phyloP scores from a whole-genome alignment of 1,284 basidiomycete genomes.

The Sparassis latifolia region DNA sequence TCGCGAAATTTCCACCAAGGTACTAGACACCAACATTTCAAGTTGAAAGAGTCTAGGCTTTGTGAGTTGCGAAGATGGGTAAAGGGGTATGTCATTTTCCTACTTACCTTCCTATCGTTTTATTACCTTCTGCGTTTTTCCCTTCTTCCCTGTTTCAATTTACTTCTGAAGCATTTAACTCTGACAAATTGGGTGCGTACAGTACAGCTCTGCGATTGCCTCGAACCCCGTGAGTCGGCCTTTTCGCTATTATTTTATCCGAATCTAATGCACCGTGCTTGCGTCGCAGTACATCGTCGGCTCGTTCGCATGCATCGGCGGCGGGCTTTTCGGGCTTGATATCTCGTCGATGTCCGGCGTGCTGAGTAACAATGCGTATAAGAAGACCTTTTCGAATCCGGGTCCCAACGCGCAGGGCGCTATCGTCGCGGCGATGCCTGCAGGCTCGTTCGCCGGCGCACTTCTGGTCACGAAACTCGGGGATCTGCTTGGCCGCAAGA shows the following conservation, averaged over 20 bases:
- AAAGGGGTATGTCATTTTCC: no score
- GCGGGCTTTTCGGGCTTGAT: constrained; percentile 73
- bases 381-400: constrained; percentile 42
- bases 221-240: constrained; percentile 27
- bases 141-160: no score
- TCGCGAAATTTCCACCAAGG: no score
- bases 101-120: no score
- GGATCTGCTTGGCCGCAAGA: constrained; percentile 61
- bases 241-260: constrained; percentile 18
- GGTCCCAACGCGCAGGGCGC: constrained; percentile 56
- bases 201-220: constrained; percentile 34
- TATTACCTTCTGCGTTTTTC: no score
- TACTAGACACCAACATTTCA: no score
- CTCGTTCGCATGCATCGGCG: constrained; percentile 76
- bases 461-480: constrained; percentile 55
- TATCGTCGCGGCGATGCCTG: constrained; percentile 75
- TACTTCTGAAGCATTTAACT: no score
- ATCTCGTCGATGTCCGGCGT: constrained; percentile 82
- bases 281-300: constrained; percentile 18
- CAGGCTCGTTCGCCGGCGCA: constrained; percentile 60
- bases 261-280: constrained; percentile 31
- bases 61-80: no score
- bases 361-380: constrained; percentile 54
- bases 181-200: background rate
- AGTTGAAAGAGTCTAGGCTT: no score